Conservation (phyloP, 1,139 yeast species). For the Komagataea norvegica region DNA sequence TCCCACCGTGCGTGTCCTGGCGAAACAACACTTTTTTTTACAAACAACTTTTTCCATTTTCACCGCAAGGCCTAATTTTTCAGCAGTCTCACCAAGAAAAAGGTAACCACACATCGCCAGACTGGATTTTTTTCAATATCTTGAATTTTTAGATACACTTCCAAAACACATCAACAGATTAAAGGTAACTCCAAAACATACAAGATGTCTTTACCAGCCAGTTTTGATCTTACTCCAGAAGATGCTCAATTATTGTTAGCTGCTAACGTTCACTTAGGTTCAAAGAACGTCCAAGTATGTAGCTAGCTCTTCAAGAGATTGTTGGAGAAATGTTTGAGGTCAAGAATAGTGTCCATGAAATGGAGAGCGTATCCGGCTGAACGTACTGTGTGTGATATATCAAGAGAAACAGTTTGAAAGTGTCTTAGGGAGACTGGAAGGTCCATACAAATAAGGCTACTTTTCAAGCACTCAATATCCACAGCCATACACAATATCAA, state of each 20-base stretch:
- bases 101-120: constrained; percentile 10
- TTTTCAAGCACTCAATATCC: too few relatives aligned
- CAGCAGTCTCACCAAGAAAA: constrained; percentile 15
- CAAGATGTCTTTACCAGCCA: constrained; percentile 80
- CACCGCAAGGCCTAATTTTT: constrained; percentile 3
- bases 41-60: background rate
- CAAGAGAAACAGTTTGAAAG: too few relatives aligned
- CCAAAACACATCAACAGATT: constrained; percentile 10
- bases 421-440: too few relatives aligned
- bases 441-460: background rate
- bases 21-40: background rate
- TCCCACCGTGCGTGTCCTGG: constrained; percentile 6
- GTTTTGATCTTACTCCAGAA: constrained; percentile 91
- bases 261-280: constrained; percentile 99
- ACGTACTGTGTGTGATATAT: too few relatives aligned
- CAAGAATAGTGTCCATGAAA: background rate
- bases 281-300: constrained; percentile 98
- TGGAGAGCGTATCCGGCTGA: background rate
- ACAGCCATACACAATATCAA: too few relatives aligned
- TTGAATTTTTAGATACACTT: constrained; percentile 10
- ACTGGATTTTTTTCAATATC: constrained; percentile 9
- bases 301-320: background rate
- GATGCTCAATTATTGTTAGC: constrained; percentile 99
- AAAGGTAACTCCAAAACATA: constrained; percentile 16
- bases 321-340: constrained; percentile 1